Percentiles rank a stretch among this genome's conserved stretches.
phyloP scores from a whole-genome alignment of 2,329 filamentous ascomycete genomes.

The Nothopassalora personata region DNA sequence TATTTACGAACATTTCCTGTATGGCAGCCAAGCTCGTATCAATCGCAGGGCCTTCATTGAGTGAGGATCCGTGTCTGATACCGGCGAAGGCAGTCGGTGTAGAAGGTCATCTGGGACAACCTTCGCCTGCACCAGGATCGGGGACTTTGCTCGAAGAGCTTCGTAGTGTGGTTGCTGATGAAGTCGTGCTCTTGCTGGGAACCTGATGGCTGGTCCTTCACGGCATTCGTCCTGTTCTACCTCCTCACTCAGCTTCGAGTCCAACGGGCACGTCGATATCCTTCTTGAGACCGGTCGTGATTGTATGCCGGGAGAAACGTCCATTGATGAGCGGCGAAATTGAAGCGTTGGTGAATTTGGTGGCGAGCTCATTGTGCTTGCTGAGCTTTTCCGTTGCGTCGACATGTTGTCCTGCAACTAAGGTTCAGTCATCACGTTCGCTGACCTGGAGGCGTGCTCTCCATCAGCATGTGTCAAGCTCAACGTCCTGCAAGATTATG shows the following conservation, averaged over 20 bases:
- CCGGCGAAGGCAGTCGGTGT: neutral
- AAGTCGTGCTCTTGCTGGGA: neutral
- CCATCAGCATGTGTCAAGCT: neutral
- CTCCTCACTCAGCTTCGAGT: neutral
- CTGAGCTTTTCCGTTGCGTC: neutral
- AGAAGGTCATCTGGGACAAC: neutral
- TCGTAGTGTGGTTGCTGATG: neutral
- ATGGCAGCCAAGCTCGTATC: neutral
- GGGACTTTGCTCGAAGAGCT: neutral
- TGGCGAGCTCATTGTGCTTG: neutral
- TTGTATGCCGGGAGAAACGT: neutral
- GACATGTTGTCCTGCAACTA: neutral
- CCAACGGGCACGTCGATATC: neutral
- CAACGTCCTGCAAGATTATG: neutral
- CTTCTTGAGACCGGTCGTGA: neutral
- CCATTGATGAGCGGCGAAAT: neutral
- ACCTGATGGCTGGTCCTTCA: neutral
- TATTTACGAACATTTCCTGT: neutral
- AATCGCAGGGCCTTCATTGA: neutral
- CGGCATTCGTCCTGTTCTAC: neutral
- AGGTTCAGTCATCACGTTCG: neutral
- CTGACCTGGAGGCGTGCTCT: neutral
- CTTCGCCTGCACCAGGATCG: neutral
- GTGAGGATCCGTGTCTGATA: neutral
- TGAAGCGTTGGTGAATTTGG: neutral